Base-by-base conservation (phyloP, 1,139 yeast genomes). In the Suhomyces taliae region DNA sequence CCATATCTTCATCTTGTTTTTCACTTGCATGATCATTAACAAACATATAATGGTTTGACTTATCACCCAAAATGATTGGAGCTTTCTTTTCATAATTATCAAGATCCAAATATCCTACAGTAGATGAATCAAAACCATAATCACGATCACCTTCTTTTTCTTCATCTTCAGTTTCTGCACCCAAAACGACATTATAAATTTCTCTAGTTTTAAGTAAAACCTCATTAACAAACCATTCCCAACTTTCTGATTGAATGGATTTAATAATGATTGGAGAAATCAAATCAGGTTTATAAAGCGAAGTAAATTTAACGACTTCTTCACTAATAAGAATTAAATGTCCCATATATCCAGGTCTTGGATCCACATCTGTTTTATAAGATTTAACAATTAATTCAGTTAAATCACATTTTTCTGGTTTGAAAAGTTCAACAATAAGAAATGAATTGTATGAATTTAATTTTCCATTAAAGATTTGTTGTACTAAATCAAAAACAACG, bases 281-380 rank as follows among this genome's bases (percentile, higher is more conserved):
- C 39, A 76, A 62, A 48, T 75, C 79, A 0, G 81, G 81, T 51
- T 76, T 76, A 51, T 76, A 76, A 29, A 76, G 63, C 5, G 78
- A 74, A 4, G 79, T 72, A 54, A 76, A 76, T 55, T 76, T 75
- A 34, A 75, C 80, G 34, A 76, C 75, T 51, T 76, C 81, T 53
- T 76, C 81, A 59, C 79, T 72, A 12, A 75, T 70, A 12, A 76
- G 61, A 31, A 75, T 72, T 44, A 76, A 58, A 53, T 76, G 81
- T 1, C 81, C 81, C 70, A 74, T 68, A 51, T 74, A 75, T 0
- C 80, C 81, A 0, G 80, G 79, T 35, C 78, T 57, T 2, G 74
- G 70, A 2, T 60, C 65, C 2, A 57, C 56, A 11, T 58, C 47
- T 7, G 55, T 51, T 29, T 53, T 54, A 52, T 72, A 73, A 3